phyloP scores from a whole-genome alignment of 768 basidiomycete species.

The Lentinula guzmanii region DNA sequence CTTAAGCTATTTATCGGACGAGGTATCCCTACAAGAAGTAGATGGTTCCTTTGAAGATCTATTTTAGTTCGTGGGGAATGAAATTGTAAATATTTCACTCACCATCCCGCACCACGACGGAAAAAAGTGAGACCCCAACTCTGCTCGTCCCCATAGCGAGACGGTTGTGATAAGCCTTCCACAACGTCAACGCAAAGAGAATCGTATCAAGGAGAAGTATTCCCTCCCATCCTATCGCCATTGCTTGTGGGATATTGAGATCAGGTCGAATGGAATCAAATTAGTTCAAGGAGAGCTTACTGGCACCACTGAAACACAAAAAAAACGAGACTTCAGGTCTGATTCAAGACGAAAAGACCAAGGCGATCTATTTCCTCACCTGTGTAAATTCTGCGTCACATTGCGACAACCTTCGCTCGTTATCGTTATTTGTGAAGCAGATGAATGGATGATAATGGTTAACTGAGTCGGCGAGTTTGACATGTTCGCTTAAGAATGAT shows the following conservation, averaged over 20 bases:
- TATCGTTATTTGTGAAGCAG: background rate
- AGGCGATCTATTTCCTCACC: background rate
- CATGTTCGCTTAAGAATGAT: background rate
- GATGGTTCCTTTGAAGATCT: background rate
- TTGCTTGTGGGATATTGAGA: background rate
- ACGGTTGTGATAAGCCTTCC: background rate
- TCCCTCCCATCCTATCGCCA: slow-evolving; percentile 1
- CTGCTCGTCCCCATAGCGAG: background rate
- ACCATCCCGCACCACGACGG: background rate
- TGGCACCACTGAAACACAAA: background rate
- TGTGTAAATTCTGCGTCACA: background rate
- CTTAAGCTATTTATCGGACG: background rate
- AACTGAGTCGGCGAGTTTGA: background rate
- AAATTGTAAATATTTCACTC: background rate
- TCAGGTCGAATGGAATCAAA: background rate
- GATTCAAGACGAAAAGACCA: background rate
- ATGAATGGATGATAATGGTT: background rate
- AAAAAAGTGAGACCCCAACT: background rate
- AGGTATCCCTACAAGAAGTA: background rate
- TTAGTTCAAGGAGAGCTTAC: background rate
- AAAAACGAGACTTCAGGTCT: background rate
- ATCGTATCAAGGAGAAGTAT: background rate
- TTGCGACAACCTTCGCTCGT: background rate
- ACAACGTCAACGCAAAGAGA: background rate
- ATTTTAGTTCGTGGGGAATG: no score